These are phyloP conservation scores for Rhynchospora pubera DNA, from an alignment of 176 grass and related monocot species.

Conservation along the genomic window DNA sequence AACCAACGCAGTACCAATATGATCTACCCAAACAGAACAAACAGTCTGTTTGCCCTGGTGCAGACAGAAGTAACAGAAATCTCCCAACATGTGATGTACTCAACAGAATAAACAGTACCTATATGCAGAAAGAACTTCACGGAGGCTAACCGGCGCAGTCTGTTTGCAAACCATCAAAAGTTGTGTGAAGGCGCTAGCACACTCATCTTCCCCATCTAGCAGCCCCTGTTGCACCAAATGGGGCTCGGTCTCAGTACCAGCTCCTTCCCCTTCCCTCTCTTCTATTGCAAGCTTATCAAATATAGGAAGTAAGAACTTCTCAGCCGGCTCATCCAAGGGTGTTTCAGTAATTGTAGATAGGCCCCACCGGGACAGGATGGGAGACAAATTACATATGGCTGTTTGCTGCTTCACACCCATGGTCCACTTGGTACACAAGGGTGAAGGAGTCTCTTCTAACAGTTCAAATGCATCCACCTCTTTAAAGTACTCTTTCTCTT, in stretches of 20 bases:
- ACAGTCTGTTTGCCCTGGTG: too few species aligned
- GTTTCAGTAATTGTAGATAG: constrained; percentile 58
- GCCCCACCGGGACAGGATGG: constrained; percentile 78
- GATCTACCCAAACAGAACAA: too few species aligned
- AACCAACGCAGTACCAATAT: too few species aligned
- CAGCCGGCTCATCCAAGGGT: constrained; percentile 35
- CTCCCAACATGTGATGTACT: too few species aligned
- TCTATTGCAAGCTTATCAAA: constrained; percentile 56
- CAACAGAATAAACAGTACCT: constrained; percentile 28
- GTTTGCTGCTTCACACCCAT: constrained; percentile 33
- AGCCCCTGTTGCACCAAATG: constrained; percentile 17
- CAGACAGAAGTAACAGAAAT: too few species aligned
- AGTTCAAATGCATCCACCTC: constrained; percentile 78
- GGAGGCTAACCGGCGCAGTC: constrained; percentile 44
- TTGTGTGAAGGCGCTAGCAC: constrained; percentile 51
- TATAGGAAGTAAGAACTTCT: constrained; percentile 26
- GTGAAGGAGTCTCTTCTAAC: constrained; percentile 79
- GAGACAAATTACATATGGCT: constrained; percentile 43
- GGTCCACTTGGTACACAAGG: constrained; percentile 58
- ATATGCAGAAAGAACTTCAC: constrained; percentile 62
- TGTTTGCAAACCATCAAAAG: constrained; percentile 74
- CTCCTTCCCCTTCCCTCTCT: constrained; percentile 20
- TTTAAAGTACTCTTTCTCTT: constrained; percentile 80
- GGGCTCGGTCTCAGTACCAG: background rate
- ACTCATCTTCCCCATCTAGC: constrained; percentile 37